phyloP scores from a whole-genome alignment of 495 filamentous ascomycete species.

The Chlorociboria aeruginascens region DNA sequence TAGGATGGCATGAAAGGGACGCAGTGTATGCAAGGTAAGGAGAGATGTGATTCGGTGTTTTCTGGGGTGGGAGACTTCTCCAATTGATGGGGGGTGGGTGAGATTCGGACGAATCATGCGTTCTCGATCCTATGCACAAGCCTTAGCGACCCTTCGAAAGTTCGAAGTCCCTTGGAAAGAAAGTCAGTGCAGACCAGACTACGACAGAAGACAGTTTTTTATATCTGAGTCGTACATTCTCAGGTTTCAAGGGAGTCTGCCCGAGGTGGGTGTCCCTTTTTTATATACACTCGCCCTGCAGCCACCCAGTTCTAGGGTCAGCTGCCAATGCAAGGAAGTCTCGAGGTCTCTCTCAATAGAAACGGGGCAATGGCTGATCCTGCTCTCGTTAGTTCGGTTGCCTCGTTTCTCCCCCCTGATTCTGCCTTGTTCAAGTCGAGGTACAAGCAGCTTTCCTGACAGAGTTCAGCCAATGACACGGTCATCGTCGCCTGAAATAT shows the following conservation, averaged over 20 bases:
- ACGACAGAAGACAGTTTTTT: background rate
- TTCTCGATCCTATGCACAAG: background rate
- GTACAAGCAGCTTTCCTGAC: background rate
- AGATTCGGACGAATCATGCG: background rate
- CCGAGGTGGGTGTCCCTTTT: background rate
- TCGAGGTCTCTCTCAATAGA: background rate
- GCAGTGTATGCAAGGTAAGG: background rate
- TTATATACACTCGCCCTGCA: background rate
- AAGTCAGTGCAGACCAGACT: background rate
- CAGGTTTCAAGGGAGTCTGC: background rate
- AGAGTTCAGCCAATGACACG: background rate
- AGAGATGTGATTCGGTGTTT: background rate
- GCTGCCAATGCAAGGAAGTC: background rate
- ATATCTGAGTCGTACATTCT: background rate
- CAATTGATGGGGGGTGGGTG: background rate
- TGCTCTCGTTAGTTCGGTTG: background rate
- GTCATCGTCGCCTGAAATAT: background rate
- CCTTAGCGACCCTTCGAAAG: slow-evolving; percentile 1
- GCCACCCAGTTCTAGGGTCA: background rate
- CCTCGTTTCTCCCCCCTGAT: background rate
- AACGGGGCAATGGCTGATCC: background rate
- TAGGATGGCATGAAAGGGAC: background rate
- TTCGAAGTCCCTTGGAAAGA: background rate
- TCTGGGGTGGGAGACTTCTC: background rate
- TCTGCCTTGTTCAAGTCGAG: background rate